Conservation (phyloP, 352 stramenopile genomes). For the Phytopythium cucurbitacearum region DNA sequence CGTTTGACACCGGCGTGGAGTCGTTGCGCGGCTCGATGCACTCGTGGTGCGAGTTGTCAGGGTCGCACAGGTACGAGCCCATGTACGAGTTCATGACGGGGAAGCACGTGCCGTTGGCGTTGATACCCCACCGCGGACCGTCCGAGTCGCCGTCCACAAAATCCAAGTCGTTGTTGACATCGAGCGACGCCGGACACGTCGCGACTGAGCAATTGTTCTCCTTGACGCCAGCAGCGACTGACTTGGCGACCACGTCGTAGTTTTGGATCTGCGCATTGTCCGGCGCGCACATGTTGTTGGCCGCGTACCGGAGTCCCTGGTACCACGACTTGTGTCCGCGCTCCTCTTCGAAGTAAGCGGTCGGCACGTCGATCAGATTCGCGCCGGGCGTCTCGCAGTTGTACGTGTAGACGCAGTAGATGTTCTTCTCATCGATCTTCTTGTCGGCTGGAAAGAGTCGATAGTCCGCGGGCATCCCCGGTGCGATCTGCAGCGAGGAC, state of each 20-base stretch:
- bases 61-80: constrained; percentile 39
- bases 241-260: constrained; percentile 38
- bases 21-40: constrained; percentile 42
- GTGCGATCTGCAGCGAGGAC: constrained; percentile 86
- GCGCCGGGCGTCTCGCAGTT: constrained; percentile 33
- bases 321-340: constrained; percentile 56
- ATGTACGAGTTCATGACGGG: constrained; percentile 42
- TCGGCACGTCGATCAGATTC: constrained; percentile 40
- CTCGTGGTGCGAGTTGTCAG: constrained; percentile 32
- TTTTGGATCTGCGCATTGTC: constrained; percentile 26
- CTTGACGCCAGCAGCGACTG: constrained; percentile 39
- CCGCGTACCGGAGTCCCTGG: constrained; percentile 41
- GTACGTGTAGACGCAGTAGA: constrained; percentile 35
- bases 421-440: constrained; percentile 13
- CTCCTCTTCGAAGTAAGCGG: constrained; percentile 27
- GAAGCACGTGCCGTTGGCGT: constrained; percentile 49
- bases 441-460: constrained; percentile 45
- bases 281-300: constrained; percentile 48
- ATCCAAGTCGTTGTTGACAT: constrained; percentile 41
- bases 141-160: constrained; percentile 38
- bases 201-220: constrained; percentile 39
- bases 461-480: constrained; percentile 60
- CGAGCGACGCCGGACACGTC: constrained; percentile 42
- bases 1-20: constrained; percentile 29
- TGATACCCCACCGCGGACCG: constrained; percentile 42